Base-by-base conservation (phyloP, 2,329 filamentous ascomycete species). In the Alternaria ethzedia region DNA sequence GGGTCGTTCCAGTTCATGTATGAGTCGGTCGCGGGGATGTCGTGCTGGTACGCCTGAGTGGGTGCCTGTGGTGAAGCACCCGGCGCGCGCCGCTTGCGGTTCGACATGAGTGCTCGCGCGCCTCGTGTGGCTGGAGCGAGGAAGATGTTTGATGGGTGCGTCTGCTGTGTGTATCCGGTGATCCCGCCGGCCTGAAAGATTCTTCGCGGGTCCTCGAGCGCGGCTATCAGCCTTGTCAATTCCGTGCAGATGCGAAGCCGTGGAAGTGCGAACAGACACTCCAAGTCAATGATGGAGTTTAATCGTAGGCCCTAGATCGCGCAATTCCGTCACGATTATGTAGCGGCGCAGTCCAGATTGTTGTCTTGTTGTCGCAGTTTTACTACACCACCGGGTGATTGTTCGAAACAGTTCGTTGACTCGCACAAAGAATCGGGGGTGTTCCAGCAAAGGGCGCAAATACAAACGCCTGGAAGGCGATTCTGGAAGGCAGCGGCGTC, bases 51-150 rank as follows among this genome's bases (percentile, higher is more conserved):
- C 20, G 70, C 70, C 68, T 69, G 78, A 61, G 86, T 86, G 74
- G 88, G 87, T 21, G 86, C 82, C 68, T 87, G 82, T n/a, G 92
- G 90, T 41, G 88, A 86, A 65, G 89, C 83, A 76, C 90, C 91
- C 60, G 92, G 90, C 50, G 92, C 91, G 70, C 90, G 85, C 78
- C 92, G 87, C 83, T 96, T 96, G 80, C 91, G 84, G 68, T 68
- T 73, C 23, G 78, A 69, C 75, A 80, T 79, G 61, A 61, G 59
- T 44, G 43, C 32, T 61, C 57, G 62, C 46, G 57, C 47, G 45
- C 49, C 20, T 54, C 44, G 43, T 26, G 54, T 43, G n/a, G 30
- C 17, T 17, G 44, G 36, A 13, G 10, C 4, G 20, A 45, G 59
- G 41, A n/a, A 11, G 43, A 30, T 30, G 15, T 46, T 26, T 11